Percentiles rank a stretch among this genome's conserved stretches.
phyloP scores from a whole-genome alignment of 306 rosid species.

The Calophaca sinica region DNA sequence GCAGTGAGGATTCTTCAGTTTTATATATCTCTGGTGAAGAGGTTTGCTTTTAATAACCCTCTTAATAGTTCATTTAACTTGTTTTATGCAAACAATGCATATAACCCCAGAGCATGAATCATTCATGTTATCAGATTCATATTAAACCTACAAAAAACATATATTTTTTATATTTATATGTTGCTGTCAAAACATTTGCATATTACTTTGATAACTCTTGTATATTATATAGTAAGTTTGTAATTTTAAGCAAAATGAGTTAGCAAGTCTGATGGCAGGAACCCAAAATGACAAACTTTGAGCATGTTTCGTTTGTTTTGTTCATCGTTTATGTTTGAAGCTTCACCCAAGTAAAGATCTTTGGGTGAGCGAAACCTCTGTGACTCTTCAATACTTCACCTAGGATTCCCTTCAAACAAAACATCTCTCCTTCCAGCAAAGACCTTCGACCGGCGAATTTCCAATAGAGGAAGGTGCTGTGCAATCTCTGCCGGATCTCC shows the following conservation, averaged over 20 bases:
- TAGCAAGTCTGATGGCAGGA: no score
- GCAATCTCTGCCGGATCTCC: no score
- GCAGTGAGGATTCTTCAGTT: slow-evolving; percentile 59
- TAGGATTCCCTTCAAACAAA: no score
- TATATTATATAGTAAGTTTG: slow-evolving; percentile 8
- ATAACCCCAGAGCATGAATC: background rate
- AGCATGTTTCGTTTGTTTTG: no score
- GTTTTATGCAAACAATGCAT: background rate
- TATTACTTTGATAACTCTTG: slow-evolving; percentile 13
- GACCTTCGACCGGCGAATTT: no score
- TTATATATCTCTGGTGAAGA: slow-evolving; percentile 97
- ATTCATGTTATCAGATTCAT: slow-evolving; percentile 1
- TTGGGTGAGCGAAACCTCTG: no score
- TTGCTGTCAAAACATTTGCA: slow-evolving; percentile 14
- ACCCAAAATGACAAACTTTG: no score
- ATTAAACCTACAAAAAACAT: background rate
- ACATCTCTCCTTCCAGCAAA: no score
- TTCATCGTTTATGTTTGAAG: no score
- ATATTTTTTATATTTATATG: slow-evolving; percentile 17
- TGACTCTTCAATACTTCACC: no score
- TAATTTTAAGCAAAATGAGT: slow-evolving; percentile 2
- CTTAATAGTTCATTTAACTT: slow-evolving; percentile 12
- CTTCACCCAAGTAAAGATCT: no score
- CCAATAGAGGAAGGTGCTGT: no score
- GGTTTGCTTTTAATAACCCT: slow-evolving; percentile 59